Evolutionary conservation across 2,329 filamentous ascomycete genomes (phyloP), one percentile per base, ranked within the genome.

Genomic region (Albophoma yamanashiensis): DNA sequence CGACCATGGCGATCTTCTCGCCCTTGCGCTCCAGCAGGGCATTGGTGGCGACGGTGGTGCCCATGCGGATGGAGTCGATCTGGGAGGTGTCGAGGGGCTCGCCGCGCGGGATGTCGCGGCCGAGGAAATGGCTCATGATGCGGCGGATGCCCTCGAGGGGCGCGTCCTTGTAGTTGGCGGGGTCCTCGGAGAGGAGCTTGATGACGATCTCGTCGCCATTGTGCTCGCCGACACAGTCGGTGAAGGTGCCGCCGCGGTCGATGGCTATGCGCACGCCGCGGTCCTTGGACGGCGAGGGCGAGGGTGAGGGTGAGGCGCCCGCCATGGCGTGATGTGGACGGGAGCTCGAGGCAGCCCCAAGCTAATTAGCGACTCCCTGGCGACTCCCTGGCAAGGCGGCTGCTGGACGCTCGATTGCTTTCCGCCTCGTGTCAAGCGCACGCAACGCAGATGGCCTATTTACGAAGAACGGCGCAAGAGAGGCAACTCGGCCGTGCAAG

Each of bases 11-110:
- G 64, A 88, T 86, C 45, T 80, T 80, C 65, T 89, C 87, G 31
- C 89, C 89, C 69, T 91, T 91, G 47, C 88, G 76, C 68, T 91
- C 88, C 1, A 91, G 74, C n/a, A 91, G 73, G 1, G 88, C 88
- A 70, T 91, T 91, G 0, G 88, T 91, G 1, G 88, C 88, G 2
- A 91, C 88, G 0, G 88, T 91, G 0, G 89, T 91, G n/a, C 89
- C 88, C 87, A 91, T 91, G 27, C 88, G 84, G 67, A 91, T 90
- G 60, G 84, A 88, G 68, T 89, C 85, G 43, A 77, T 70, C 14
- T 70, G 66, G 0, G 68, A 69, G 1, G 74, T 69, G 14, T 76
- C 71, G 14, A 77, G 58, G 8, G 71, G 59, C 1, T 70, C 66
- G 1, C 71, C 73, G 6, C 72, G 67, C 0, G 74, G 71, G 20